phyloP scores from a whole-genome alignment of 371 early-diverging fungal genomes.

The Mortierella sp. region DNA sequence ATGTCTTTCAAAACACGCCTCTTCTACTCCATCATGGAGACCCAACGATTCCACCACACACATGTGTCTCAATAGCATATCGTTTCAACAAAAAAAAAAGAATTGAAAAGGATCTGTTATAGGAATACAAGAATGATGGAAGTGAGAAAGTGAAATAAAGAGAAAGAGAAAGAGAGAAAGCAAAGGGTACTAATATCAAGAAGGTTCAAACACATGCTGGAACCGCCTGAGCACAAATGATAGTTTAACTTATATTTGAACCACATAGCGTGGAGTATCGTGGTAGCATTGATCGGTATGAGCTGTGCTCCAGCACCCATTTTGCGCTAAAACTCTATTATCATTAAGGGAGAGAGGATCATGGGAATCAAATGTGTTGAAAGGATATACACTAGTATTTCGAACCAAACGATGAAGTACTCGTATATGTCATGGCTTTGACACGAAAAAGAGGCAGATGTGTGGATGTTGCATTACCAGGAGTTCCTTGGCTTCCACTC shows the following conservation, averaged over 20 bases:
- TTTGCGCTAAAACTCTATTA: neutral
- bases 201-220: neutral
- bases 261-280: too few species aligned
- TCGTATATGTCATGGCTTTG: neutral
- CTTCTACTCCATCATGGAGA: neutral
- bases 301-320: neutral
- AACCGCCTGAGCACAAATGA: neutral
- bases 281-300: neutral
- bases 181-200: neutral
- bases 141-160: neutral
- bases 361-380: neutral
- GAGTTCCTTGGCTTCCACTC: too few species aligned
- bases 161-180: neutral
- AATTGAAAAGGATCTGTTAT: neutral
- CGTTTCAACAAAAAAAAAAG: neutral
- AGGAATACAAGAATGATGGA: neutral
- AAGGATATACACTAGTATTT: neutral
- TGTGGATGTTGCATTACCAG: too few species aligned
- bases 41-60: neutral
- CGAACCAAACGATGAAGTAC: neutral
- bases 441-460: neutral
- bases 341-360: neutral
- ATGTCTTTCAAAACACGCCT: neutral
- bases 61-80: neutral
- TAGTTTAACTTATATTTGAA: neutral